These are phyloP conservation scores for Spiraea crenata DNA, from an alignment of 331 rosid genomes.

Conservation along the genomic window DNA sequence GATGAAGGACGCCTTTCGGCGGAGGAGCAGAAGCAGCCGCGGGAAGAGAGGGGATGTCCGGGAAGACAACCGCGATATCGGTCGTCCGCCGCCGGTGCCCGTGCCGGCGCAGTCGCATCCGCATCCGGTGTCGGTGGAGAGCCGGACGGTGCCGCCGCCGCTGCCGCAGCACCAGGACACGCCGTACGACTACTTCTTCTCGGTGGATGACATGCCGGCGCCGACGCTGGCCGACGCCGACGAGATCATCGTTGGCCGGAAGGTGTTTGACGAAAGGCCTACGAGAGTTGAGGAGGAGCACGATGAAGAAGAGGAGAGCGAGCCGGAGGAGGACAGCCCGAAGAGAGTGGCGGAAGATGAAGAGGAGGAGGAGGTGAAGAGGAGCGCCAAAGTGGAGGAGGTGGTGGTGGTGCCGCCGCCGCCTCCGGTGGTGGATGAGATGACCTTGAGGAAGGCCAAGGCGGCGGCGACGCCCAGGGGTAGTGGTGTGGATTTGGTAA, in stretches of 20 bases:
- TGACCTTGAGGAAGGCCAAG: slow-evolving; percentile 44
- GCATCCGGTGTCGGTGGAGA: slow-evolving; percentile 24
- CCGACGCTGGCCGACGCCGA: slow-evolving; percentile 47
- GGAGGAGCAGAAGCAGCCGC: slow-evolving; percentile 27
- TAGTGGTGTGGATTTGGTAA: slow-evolving; percentile 32
- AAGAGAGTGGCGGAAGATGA: slow-evolving; percentile 30
- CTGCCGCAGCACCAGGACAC: slow-evolving; percentile 34
- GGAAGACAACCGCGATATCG: slow-evolving; percentile 26
- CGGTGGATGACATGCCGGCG: slow-evolving; percentile 53
- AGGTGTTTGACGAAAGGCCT: slow-evolving; percentile 37
- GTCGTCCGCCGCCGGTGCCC: slow-evolving; percentile 41
- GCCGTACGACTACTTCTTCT: slow-evolving; percentile 65
- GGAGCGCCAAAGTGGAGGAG: neutral
- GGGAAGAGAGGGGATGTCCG: slow-evolving; percentile 21
- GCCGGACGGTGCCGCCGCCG: slow-evolving; percentile 25
- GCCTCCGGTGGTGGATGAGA: slow-evolving; percentile 2
- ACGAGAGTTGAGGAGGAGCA: slow-evolving; percentile 30
- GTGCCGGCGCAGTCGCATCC: neutral
- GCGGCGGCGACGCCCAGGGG: slow-evolving; percentile 37
- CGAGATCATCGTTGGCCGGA: slow-evolving; percentile 29
- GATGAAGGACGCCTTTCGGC: slow-evolving; percentile 34
- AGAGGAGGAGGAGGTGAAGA: slow-evolving; percentile 8
- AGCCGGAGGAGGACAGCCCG: slow-evolving; percentile 3
- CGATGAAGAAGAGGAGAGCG: slow-evolving; percentile 9
- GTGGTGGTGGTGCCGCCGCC: slow-evolving; percentile 14